Base-by-base conservation (phyloP, 805 yeast genomes). In the Metschnikowia cubensis region DNA sequence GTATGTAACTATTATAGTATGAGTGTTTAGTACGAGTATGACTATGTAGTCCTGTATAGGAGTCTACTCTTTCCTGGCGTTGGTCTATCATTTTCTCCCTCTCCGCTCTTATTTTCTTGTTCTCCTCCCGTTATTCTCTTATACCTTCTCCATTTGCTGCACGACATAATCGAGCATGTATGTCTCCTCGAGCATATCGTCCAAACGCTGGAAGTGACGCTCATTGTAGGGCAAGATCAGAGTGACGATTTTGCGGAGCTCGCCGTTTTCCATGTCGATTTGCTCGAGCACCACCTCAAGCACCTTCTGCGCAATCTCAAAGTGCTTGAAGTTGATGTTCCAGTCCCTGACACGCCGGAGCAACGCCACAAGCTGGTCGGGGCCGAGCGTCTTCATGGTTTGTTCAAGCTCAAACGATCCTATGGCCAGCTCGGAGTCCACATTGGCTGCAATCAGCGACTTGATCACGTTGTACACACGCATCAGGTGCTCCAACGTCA, bases 401-500 rank as follows among this genome's bases (percentile, higher is more conserved):
- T 72, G 64, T 59, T 90, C 97, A 42, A 94, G 77, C 42, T 77
- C 73, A 39, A 66, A 59, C 1, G 83, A 78, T 0, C 88, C 89
- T 33, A 83, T 69, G 17, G 71, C 62, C 15, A 85, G 79, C 5
- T 66, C 77, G 2, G 65, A 60, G 53, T 82, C 85, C 15, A 70
- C 72, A 38, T 72, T 70, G n/a, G 77, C 73, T 8, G 73, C 68
- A 46, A 86, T 75, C 41, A 86, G 78, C 51, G 80, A 78, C 58
- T 76, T 82, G 52, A 94, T 70, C 45, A 94, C 90, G 53, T 84
- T 83, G 65, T 89, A 87, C 42, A 94, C 70, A 61, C 91, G 77
- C 87, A 87, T 86, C 47, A 98, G 96, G 63, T 91, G 97, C 64
- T 92, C 88, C 55, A 94, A 74, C 6, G 89, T 82, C 59, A 94